phyloP scores from a whole-genome alignment of 306 rosid genomes.

The Trichosanthes cucumerina region DNA sequence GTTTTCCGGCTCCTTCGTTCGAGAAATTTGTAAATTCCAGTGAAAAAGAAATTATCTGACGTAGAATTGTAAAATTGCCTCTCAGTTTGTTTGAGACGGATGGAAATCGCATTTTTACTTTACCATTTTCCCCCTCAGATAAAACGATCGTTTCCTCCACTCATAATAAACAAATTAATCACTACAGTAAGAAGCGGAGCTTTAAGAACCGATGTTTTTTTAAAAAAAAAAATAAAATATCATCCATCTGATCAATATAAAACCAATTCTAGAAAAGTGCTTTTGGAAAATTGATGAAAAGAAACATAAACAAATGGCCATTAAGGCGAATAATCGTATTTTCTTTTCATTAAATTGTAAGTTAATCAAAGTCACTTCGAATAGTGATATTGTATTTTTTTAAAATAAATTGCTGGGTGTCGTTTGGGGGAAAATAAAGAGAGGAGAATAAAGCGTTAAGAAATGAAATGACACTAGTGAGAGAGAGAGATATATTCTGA shows the following conservation, averaged over 20 bases:
- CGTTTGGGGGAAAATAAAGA: not conserved
- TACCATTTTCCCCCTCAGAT: not conserved
- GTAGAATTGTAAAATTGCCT: not conserved
- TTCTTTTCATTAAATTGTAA: not conserved
- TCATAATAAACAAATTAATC: not conserved
- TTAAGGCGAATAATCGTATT: not conserved
- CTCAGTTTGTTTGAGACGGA: not conserved
- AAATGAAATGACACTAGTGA: not conserved
- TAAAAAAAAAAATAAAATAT: not conserved
- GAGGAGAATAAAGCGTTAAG: slow-evolving; percentile 7
- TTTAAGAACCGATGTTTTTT: not conserved
- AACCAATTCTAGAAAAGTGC: not conserved
- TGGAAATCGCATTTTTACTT: not conserved
- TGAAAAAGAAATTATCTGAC: not conserved
- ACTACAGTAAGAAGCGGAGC: not conserved
- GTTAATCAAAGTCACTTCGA: not conserved
- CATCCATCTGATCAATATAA: not conserved
- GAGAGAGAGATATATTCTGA: not conserved
- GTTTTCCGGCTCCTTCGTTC: not conserved
- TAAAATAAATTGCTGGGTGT: not conserved
- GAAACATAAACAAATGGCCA: not conserved
- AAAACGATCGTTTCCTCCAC: not conserved
- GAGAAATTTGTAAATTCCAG: not conserved
- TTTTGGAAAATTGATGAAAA: not conserved
- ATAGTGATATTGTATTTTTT: not conserved